A percentile compares a stretch with the other conserved stretches of the same genome.
phyloP scores from a whole-genome alignment of 345 rosid species.

The Bruguiera sexangula region DNA sequence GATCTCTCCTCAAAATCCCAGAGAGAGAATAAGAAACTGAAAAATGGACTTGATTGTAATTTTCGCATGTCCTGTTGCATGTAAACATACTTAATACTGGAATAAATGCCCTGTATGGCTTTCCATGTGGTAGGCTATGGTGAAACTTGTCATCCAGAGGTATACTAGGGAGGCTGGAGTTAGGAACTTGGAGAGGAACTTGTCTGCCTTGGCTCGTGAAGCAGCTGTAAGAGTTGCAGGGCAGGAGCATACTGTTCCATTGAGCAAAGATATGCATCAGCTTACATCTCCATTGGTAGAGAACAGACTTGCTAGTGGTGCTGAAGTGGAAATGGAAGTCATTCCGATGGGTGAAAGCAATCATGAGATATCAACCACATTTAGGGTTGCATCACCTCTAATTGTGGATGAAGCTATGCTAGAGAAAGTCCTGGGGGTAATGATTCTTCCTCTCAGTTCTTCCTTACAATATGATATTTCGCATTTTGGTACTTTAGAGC shows the following conservation, averaged over 20 bases:
- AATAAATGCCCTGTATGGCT: neutral
- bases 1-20: neutral
- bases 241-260: constrained; percentile 68
- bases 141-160: constrained; percentile 77
- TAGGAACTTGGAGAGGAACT: constrained; percentile 78
- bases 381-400: constrained; percentile 62
- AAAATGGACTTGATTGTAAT: neutral
- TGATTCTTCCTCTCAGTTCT: constrained; percentile 1
- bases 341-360: constrained; percentile 80
- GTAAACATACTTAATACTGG: neutral
- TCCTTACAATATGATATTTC: neutral
- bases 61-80: neutral
- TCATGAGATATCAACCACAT: constrained; percentile 69
- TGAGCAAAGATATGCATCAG: constrained; percentile 71
- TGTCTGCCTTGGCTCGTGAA: constrained; percentile 97
- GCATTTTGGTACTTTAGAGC: neutral
- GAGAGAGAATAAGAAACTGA: constrained; percentile 1
- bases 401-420: constrained; percentile 85
- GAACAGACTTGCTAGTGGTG: constrained; percentile 82
- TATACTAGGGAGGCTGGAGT: constrained; percentile 99
- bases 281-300: constrained; percentile 75
- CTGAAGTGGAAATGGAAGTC: constrained; percentile 97
- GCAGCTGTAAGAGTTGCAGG: constrained; percentile 93
- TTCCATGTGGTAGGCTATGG: constrained; percentile 56
- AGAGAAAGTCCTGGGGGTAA: constrained; percentile 95